These are phyloP conservation scores for Phytopythium vexans DNA, from an alignment of 352 stramenopile species.

Conservation along the genomic window DNA sequence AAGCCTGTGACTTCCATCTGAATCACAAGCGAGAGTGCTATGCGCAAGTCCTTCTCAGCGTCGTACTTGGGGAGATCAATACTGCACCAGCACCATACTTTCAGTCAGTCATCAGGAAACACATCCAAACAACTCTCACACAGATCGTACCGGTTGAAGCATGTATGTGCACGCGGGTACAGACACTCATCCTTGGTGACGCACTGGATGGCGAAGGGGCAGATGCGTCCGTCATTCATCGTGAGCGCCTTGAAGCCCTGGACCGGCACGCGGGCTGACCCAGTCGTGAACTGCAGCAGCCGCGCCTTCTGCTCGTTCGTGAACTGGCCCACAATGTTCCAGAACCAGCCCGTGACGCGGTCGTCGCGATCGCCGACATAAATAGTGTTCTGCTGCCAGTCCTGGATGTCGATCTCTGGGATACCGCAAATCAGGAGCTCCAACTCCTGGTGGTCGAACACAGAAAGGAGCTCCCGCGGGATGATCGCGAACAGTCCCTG, in stretches of 20 bases:
- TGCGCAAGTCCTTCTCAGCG: constrained; percentile 72
- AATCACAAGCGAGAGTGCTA: constrained; percentile 77
- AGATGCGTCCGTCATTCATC: constrained; percentile 87
- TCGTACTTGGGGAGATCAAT: constrained; percentile 79
- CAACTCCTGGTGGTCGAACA: constrained; percentile 97
- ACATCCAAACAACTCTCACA: background rate
- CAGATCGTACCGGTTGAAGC: constrained; percentile 76
- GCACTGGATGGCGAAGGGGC: constrained; percentile 83
- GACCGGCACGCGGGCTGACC: constrained; percentile 92
- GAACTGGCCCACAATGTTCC: constrained; percentile 94
- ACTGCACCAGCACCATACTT: constrained; percentile 21
- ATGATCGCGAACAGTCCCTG: constrained; percentile 97
- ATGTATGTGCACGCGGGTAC: constrained; percentile 83
- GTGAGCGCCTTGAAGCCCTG: constrained; percentile 87
- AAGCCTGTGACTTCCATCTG: constrained; percentile 88
- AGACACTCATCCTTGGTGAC: constrained; percentile 77
- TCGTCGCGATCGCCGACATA: constrained; percentile 88
- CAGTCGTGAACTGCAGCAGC: constrained; percentile 98
- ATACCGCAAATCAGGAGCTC: constrained; percentile 98
- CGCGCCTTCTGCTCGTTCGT: constrained; percentile 93
- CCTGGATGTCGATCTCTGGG: constrained; percentile 95
- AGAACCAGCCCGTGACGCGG: constrained; percentile 96
- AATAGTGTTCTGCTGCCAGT: constrained; percentile 97
- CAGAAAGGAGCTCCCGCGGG: constrained; percentile 89
- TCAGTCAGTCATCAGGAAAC: constrained; percentile 6